phyloP scores from a whole-genome alignment of 352 stramenopile genomes.

The Phytophthora pseudosyringae region DNA sequence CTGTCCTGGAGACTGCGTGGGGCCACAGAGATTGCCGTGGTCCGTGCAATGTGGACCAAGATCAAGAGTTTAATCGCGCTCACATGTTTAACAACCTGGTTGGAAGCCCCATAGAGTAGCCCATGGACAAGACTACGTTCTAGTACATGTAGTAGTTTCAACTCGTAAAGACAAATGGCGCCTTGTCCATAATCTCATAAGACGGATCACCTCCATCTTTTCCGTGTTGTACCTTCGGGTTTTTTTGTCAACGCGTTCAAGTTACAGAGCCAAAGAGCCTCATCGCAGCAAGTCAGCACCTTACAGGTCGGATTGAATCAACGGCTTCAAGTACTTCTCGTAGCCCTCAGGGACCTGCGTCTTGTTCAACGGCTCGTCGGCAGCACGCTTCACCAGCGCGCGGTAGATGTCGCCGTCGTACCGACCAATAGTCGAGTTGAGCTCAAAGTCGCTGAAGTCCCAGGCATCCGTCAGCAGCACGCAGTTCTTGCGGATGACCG shows the following conservation, averaged over 20 bases:
- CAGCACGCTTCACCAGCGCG: conserved; percentile 52
- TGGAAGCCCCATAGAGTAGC: too few relatives aligned
- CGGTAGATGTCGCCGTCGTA: conserved; percentile 79
- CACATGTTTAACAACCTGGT: too few relatives aligned
- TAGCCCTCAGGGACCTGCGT: conserved; percentile 63
- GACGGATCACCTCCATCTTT: too few relatives aligned
- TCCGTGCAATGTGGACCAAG: not conserved
- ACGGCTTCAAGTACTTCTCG: conserved; percentile 53
- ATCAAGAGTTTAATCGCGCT: not conserved
- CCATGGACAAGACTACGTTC: too few relatives aligned
- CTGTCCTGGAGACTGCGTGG: not conserved
- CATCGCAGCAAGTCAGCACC: not conserved
- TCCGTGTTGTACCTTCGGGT: too few relatives aligned
- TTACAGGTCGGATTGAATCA: conserved; percentile 47
- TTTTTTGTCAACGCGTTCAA: too few relatives aligned
- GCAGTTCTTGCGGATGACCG: conserved; percentile 53
- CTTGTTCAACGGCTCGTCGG: conserved; percentile 67
- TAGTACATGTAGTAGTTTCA: too few relatives aligned
- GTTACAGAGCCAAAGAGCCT: too few relatives aligned
- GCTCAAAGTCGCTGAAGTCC: conserved; percentile 65
- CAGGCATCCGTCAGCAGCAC: conserved; percentile 49
- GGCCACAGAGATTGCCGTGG: not conserved
- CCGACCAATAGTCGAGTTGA: conserved; percentile 69
- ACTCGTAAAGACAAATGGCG: too few relatives aligned
- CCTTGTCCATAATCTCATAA: too few relatives aligned